Evolutionary conservation across 257 asterid species (phyloP).

Genomic region (Salvia splendens): DNA sequence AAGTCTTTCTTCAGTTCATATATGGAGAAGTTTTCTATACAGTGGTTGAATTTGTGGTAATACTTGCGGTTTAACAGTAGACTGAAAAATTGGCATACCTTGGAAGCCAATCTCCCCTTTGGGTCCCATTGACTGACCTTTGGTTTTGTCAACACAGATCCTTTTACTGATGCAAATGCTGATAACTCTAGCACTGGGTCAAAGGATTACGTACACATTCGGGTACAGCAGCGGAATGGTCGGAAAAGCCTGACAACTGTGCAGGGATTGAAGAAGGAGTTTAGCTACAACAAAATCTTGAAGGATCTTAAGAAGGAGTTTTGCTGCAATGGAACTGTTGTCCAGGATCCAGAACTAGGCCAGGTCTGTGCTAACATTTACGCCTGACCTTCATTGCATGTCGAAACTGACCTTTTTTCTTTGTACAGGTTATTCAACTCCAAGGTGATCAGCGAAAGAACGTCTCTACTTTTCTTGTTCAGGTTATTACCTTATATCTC

Average conservation of each 20-base stretch:
- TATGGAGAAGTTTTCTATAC: not conserved
- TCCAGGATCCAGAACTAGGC: conserved; percentile 75
- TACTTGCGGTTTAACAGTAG: not conserved
- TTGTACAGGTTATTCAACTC: conserved; percentile 54
- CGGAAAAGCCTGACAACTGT: conserved; percentile 77
- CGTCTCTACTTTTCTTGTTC: conserved; percentile 55
- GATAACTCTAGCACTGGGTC: conserved; percentile 63
- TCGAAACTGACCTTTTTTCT: not conserved
- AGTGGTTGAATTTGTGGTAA: conserved; percentile 5
- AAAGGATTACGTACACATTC: conserved; percentile 68
- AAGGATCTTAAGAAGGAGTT: conserved; percentile 74
- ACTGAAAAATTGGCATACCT: not conserved
- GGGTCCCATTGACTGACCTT: not conserved
- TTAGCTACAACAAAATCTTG: conserved; percentile 67
- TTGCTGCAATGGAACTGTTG: conserved; percentile 79
- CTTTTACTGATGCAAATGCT: conserved; percentile 80
- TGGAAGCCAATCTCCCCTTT: not conserved
- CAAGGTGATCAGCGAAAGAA: conserved; percentile 69
- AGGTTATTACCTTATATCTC: conserved; percentile 36
- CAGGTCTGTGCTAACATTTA: conserved; percentile 40
- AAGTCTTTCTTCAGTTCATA: not conserved
- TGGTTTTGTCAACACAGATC: conserved; percentile 33
- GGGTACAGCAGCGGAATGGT: conserved; percentile 70
- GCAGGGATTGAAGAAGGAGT: conserved; percentile 72
- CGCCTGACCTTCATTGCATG: not conserved